Evolutionary conservation across 371 early-diverging fungal genomes (phyloP).

Genomic region (Caulochytrium protostelioides): DNA sequence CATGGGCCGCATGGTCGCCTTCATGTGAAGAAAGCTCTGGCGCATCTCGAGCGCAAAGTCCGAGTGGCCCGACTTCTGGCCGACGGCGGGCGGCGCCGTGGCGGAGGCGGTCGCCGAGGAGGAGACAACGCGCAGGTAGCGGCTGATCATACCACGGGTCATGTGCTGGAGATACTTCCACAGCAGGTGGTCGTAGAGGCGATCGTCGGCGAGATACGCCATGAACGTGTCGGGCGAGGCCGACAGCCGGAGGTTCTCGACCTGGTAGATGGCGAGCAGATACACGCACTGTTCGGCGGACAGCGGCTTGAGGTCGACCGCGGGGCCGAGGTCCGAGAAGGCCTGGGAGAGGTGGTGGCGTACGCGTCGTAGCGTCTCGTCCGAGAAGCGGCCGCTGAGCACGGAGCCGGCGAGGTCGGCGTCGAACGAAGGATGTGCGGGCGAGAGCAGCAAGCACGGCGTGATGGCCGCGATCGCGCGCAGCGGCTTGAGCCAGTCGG

Average conservation of each 20-base stretch:
- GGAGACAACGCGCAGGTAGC: slow-evolving; percentile 10
- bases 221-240: slow-evolving; percentile 48
- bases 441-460: slow-evolving; percentile 49
- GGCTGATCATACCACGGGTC: slow-evolving; percentile 29
- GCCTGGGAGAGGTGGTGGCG: slow-evolving; percentile 16
- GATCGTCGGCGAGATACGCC: slow-evolving; percentile 64
- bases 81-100: slow-evolving; percentile 2
- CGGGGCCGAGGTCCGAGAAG: slow-evolving; percentile 23
- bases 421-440: slow-evolving; percentile 43
- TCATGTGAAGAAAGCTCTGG: slow-evolving; percentile 12
- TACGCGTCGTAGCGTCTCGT: slow-evolving; percentile 18
- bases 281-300: slow-evolving; percentile 56
- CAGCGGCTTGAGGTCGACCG: slow-evolving; percentile 42
- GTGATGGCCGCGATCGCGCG: slow-evolving; percentile 56
- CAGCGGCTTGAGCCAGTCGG: slow-evolving; percentile 45
- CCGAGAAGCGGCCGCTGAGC: slow-evolving; percentile 42
- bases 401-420: slow-evolving; percentile 77
- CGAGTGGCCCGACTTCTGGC: slow-evolving; percentile 1
- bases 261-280: slow-evolving; percentile 57
- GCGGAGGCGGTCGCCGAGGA: slow-evolving; percentile 4
- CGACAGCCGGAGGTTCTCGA: slow-evolving; percentile 50
- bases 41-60: slow-evolving; percentile 18
- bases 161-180: slow-evolving; percentile 50
- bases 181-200: slow-evolving; percentile 45
- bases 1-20: too few species aligned